Base-by-base conservation (phyloP, 176 grass and related monocot species). In the Phyllostachys edulis region DNA sequence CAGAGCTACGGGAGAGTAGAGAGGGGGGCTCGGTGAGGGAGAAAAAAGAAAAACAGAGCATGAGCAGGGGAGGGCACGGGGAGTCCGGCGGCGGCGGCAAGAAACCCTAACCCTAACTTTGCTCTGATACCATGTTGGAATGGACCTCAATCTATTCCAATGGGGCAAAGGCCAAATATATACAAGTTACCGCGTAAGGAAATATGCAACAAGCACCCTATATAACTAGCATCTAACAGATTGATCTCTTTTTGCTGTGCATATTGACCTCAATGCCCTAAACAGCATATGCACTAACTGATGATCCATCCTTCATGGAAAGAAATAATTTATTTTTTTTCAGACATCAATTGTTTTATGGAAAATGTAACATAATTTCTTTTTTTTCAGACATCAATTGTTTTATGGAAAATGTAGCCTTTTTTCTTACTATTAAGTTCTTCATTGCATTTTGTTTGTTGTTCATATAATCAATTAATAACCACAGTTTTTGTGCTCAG, bases 401-500 rank as follows among this genome's bases (percentile, higher is more conserved):
- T 20, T 27, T 62, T 55, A 8, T 41, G 21, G 42, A 82, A 50
- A 20, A 72, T 71, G 17, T 60, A 20, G 12, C 7, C 32, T 42
- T 42, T 17, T 37, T 40, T 45, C 42, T 41, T 36, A 12, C 29
- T 37, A 63, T 17, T 14, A 0, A 67, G 3, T 77, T 18, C 49
- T 82, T 82, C 20, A 3, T 23, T 61, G 46, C n/a, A 42, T 63
- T 82, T 82, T 36, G 4, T 49, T 49, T 50, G 1, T n/a, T 59
- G 1, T n/a, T 59, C 5, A 59, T 51, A 21, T 23, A 42, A 52
- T 50, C 21, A 75, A 46, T 36, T 38, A n/a, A 11, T 85, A 47
- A 80, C 69, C 14, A 38, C 4, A 49, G 15, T 44, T 80, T 79
- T 68, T 89, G 29, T 85, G 60, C 47, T 32, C 75, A 34, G 47